Evolutionary conservation across 495 filamentous ascomycete species (phyloP).

Genomic region (Penicillium angulare): DNA sequence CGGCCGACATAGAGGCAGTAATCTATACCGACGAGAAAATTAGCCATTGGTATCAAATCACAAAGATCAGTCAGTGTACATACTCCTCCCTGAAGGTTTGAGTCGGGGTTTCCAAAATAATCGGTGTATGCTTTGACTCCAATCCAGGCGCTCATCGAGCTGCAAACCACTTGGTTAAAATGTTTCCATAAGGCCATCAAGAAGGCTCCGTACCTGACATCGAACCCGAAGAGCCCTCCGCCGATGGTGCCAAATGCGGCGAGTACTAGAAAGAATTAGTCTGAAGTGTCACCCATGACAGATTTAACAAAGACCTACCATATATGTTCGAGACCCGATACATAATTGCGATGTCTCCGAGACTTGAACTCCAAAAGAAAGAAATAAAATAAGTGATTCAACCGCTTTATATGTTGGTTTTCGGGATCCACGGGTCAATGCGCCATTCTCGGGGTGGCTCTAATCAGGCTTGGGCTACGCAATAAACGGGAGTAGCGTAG

Average conservation of each 20-base stretch:
- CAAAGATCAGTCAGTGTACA: constrained; percentile 5
- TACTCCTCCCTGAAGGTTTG: constrained; percentile 58
- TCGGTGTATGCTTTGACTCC: constrained; percentile 64
- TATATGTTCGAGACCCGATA: constrained; percentile 48
- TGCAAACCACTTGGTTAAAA: no score
- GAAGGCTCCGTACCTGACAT: constrained; percentile 47
- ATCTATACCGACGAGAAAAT: constrained; percentile 35
- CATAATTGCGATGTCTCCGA: constrained; percentile 23
- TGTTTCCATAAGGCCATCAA: no score
- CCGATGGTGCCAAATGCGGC: constrained; percentile 52
- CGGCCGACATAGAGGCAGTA: constrained; percentile 60
- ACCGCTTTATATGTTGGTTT: constrained; percentile 7
- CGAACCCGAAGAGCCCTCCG: constrained; percentile 45
- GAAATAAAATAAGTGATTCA: background rate
- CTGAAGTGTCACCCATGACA: background rate
- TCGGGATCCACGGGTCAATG: background rate
- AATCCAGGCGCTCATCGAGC: constrained; percentile 71
- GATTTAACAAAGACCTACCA: constrained; percentile 23
- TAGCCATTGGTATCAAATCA: no score
- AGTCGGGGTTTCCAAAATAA: constrained; percentile 65
- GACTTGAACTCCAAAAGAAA: background rate
- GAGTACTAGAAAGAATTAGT: constrained; percentile 30
- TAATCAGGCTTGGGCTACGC: background rate
- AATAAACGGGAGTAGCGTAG: background rate
- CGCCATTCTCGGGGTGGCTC: background rate